Base-by-base conservation (phyloP, 179 eudicot genomes). In the Camellia oleifera region DNA sequence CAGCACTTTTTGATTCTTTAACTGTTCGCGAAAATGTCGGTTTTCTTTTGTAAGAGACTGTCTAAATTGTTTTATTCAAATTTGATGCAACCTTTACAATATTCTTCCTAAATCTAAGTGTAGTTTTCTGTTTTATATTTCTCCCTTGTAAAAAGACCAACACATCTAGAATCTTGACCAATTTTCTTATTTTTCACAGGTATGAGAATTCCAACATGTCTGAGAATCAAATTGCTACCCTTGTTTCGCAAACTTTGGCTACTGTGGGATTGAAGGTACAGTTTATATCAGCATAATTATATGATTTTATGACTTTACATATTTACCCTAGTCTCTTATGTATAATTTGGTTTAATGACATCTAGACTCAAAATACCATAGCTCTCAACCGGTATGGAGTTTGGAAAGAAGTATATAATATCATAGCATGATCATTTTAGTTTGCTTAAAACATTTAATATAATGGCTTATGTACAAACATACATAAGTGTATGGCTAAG, bases 21-120 rank as follows among this genome's bases (percentile, higher is more conserved):
- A 90, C 94, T 40, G 97, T 93, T 82, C 97, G 98, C 80, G 97
- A 95, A 89, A 93, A 95, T 91, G 97, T 95, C 76, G 97, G 97
- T 84, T 95, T 95, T 75, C 89, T 90, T 82, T 82, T 95, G 97
- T 95, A 92, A 93, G 98, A 80, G 74, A 74, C 84, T 76, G 13
- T 68, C 81, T 75, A 70, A 13, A 50, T 80, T 65, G 52, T 73
- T 61, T 67, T 62, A 2, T 32, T 44, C 46, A 12, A 12, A 4
- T 54, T 23, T 45, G 46, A 45, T 60, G 17, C 44, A 65, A 42
- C 13, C 50, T 66, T 79, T n/a, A 20, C 1, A 56, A 4, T 40
- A 14, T 58, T 68, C 46, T 56, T 14, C 45, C 45, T 78, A 67
- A 66, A 52, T 4, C n/a, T 62, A 2, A 52, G 12, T 7, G 8